These are phyloP conservation scores for Coemansia sp. DNA, from an alignment of 192 early-diverging fungal genomes.

Conservation along the genomic window DNA sequence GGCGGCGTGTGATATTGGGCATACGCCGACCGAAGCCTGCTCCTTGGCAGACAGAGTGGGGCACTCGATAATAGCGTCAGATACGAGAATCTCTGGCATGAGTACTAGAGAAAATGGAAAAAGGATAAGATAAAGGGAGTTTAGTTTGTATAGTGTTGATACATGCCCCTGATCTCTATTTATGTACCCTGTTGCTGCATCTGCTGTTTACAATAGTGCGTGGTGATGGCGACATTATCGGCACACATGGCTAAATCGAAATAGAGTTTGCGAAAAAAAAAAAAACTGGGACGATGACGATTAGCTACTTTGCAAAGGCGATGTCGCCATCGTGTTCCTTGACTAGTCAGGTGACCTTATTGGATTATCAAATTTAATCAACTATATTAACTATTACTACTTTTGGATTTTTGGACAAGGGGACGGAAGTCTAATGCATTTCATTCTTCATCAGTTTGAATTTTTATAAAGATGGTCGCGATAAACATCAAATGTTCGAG, in stretches of 20 bases:
- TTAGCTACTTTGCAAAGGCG: neutral
- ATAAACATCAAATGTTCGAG: constrained; percentile 11
- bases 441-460: neutral
- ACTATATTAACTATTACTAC: neutral
- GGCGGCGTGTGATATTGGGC: neutral
- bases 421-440: neutral
- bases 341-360: no score
- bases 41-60: neutral
- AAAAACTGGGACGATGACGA: no score
- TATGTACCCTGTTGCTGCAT: no score
- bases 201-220: no score
- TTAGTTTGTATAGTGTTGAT: no score
- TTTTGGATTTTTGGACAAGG: neutral
- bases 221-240: constrained; percentile 2
- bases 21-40: neutral
- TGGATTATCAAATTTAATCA: neutral
- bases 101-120: neutral
- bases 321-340: constrained; percentile 2
- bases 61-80: neutral
- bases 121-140: no score
- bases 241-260: neutral
- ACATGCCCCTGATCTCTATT: no score
- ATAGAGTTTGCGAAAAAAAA: no score
- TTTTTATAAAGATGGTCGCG: neutral
- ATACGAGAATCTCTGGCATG: constrained; percentile 22